Conservation (phyloP, 176 grass and related monocot genomes). For the Aegilops longissima region DNA sequence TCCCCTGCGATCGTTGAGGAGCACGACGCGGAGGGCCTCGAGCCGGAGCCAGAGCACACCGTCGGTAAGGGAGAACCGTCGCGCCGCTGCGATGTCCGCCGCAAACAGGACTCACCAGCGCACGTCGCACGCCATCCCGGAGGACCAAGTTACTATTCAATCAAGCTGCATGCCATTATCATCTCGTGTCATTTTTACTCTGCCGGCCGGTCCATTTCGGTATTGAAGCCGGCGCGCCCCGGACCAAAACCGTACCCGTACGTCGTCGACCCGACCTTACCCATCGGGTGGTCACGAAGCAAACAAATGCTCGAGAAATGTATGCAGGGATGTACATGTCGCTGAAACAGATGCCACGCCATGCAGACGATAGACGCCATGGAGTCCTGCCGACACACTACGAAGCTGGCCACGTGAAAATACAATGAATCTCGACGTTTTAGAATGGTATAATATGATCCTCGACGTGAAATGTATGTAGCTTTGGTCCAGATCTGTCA, state of each 20-base stretch:
- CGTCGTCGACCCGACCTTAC: background rate
- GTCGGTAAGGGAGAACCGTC: too few species aligned
- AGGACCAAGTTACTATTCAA: too few species aligned
- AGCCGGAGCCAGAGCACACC: too few species aligned
- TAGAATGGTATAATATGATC: background rate
- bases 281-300: background rate
- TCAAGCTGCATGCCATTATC: background rate
- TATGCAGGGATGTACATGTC: background rate
- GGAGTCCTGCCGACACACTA: background rate
- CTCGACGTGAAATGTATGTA: background rate
- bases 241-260: background rate
- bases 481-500: background rate
- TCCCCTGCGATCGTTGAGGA: too few species aligned
- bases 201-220: background rate
- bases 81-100: too few species aligned
- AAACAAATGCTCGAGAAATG: background rate
- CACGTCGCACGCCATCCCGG: too few species aligned
- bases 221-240: background rate
- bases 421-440: background rate
- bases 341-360: background rate
- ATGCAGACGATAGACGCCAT: background rate
- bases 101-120: too few species aligned
- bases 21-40: too few species aligned
- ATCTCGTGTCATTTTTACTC: background rate
- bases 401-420: background rate